Base-by-base conservation (phyloP, 2,329 filamentous ascomycete genomes). In the Curvularia eragrostidis region DNA sequence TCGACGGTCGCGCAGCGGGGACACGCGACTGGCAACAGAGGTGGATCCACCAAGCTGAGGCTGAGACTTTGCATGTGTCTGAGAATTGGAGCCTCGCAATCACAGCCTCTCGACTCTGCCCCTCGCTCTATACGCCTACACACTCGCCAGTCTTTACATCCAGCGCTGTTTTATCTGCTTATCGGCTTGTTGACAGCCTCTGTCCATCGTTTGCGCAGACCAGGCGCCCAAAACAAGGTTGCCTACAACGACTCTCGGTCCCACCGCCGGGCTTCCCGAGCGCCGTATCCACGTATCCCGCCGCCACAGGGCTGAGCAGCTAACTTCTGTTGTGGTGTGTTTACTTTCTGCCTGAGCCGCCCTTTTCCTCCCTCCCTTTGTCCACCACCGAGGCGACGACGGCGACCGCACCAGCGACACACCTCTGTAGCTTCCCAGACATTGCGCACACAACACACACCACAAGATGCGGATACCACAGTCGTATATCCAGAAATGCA, bases 401-500 rank as follows among this genome's bases (percentile, higher is more conserved):
- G 5, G 12, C 47, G 23, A 18, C 39, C 19, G 15, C 13, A 28
- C n/a, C 48, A 39, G 54, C 41, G 28, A 43, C 30, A 24, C 39
- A 36, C 26, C 12, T 21, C 3, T 13, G 23, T 30, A 56, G 21
- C 48, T 39, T 26, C 10, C 18, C 13, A 15, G 21, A 23, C n/a
- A 21, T n/a, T n/a, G 10, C 24, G 12, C 42, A 7, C 32, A 32
- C 0, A 39, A 24, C 26, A 32, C 56, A 5, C n/a, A 34, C 21
- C 46, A 52, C 48, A 71, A 62, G 32, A 81, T 82, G 80, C 73
- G 78, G 59, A 72, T 82, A 56, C 73, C 75, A 53, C 78, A 80
- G 63, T 77, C 69, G 38, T 78, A 81, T 64, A 76, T 84, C 28
- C 83, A 85, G 63, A 82, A 83, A 68, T 81, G 80, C 66, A 88